Percentiles rank a stretch among this genome's conserved stretches.
Conservation (phyloP, 495 filamentous ascomycete genomes). For the Aspergillus homomorphus region DNA sequence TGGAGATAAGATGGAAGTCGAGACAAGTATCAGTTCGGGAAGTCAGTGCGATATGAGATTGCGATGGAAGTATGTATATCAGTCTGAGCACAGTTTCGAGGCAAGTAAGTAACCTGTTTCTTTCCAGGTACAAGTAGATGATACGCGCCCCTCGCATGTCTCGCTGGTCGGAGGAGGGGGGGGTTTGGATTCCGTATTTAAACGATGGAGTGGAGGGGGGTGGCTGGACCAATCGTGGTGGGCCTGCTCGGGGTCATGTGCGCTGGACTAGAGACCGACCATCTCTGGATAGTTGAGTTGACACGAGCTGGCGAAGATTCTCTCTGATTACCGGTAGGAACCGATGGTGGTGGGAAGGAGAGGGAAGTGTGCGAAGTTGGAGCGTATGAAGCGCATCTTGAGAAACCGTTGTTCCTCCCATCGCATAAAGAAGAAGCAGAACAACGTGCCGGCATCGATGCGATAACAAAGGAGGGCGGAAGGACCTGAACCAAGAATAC, state of each 20-base stretch:
- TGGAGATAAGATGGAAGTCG: neutral
- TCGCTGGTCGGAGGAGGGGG: constrained; percentile 12
- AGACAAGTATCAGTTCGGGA: neutral
- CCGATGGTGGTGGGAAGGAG: neutral
- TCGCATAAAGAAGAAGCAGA: neutral
- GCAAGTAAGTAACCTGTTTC: neutral
- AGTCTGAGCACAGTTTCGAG: neutral
- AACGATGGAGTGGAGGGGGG: constrained; percentile 14
- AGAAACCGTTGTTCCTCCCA: neutral
- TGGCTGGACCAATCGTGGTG: constrained; percentile 30
- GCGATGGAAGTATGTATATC: neutral
- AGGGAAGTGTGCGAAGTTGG: neutral
- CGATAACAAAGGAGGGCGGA: neutral
- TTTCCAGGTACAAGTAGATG: neutral
- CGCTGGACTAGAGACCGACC: neutral
- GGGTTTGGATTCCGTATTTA: neutral
- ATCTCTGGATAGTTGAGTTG: neutral
- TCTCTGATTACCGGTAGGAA: neutral
- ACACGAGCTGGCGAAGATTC: neutral
- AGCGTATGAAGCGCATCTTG: neutral
- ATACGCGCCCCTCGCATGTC: constrained; percentile 15
- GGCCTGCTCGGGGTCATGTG: constrained; percentile 22
- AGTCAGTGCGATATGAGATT: neutral
- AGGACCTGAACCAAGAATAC: neutral
- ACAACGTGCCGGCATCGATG: neutral